Conservation (phyloP, 2,329 filamentous ascomycete genomes). For the Coniochaeta sp. region DNA sequence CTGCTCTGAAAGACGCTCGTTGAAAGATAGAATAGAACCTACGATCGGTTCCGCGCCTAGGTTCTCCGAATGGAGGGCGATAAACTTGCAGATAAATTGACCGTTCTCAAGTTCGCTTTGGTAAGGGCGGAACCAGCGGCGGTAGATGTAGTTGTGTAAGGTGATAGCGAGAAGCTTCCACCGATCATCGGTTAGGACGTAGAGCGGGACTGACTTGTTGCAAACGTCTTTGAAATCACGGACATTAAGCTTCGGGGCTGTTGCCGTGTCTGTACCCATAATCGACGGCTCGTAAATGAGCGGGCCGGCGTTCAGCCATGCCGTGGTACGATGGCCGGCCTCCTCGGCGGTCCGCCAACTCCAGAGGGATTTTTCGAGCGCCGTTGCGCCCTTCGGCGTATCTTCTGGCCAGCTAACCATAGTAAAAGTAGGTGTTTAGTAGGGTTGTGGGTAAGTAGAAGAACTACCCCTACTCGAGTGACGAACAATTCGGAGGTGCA, state of each 20-base stretch:
- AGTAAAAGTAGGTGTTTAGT: background rate
- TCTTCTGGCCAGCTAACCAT: background rate
- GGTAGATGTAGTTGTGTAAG: slow-evolving; percentile 6
- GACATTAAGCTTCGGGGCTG: background rate
- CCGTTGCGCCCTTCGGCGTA: background rate
- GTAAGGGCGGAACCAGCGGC: slow-evolving; percentile 8
- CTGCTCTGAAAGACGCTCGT: background rate
- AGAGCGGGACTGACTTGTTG: slow-evolving; percentile 7
- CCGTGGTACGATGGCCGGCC: background rate
- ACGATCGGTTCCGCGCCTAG: background rate
- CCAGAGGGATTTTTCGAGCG: background rate
- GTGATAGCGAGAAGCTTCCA: slow-evolving; percentile 1
- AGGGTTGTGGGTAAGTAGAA: background rate
- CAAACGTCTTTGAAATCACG: slow-evolving; percentile 4
- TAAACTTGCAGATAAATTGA: slow-evolving; percentile 6
- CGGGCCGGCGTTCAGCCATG: background rate
- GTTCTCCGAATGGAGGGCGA: slow-evolving; percentile 1
- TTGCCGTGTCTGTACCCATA: background rate
- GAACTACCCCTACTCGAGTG: background rate
- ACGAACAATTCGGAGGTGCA: background rate
- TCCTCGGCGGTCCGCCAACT: background rate
- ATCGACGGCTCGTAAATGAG: background rate
- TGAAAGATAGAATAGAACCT: background rate
- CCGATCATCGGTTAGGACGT: slow-evolving; percentile 1
- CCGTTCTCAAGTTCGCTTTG: slow-evolving; percentile 5